Evolutionary conservation across 495 filamentous ascomycete species (phyloP).

Genomic region (Hypoxylon lenormandii): DNA sequence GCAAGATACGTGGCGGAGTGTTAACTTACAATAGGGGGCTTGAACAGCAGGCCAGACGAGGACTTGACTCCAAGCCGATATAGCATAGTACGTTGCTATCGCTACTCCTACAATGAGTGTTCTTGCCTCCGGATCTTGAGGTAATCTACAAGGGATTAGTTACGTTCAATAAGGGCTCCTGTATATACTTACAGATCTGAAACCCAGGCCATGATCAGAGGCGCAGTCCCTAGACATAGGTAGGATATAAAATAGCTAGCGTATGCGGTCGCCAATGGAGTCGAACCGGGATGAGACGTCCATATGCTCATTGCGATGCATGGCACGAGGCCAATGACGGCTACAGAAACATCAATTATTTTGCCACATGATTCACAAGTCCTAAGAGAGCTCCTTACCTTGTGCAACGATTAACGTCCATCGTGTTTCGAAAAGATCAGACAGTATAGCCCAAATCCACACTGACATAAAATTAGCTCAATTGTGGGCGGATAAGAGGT

Average conservation of each 20-base stretch:
- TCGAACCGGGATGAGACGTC: slow-evolving; percentile 51
- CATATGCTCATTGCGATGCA: slow-evolving; percentile 56
- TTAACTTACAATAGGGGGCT: slow-evolving; percentile 55
- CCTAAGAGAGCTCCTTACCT: slow-evolving; percentile 30
- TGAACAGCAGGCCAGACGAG: slow-evolving; percentile 58
- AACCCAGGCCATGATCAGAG: slow-evolving; percentile 57
- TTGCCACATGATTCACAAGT: background rate
- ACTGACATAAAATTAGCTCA: slow-evolving; percentile 40
- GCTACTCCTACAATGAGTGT: slow-evolving; percentile 56
- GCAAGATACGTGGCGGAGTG: background rate
- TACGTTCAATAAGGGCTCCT: background rate
- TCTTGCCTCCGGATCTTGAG: slow-evolving; percentile 56
- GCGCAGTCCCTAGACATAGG: slow-evolving; percentile 54
- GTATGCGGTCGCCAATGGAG: slow-evolving; percentile 52
- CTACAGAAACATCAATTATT: slow-evolving; percentile 26
- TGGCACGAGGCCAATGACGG: slow-evolving; percentile 54
- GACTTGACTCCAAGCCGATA: slow-evolving; percentile 58
- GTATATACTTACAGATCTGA: slow-evolving; percentile 50
- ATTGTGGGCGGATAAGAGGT: background rate
- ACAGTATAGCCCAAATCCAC: slow-evolving; percentile 57
- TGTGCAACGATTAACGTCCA: slow-evolving; percentile 56
- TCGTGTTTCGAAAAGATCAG: slow-evolving; percentile 53
- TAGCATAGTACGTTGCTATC: slow-evolving; percentile 55
- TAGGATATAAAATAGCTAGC: slow-evolving; percentile 57
- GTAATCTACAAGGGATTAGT: slow-evolving; percentile 41